A percentile compares a stretch with the other conserved stretches of the same genome.
Evolutionary conservation across 306 rosid genomes (phyloP).

Genomic region (Lathyrus tuberosus): DNA sequence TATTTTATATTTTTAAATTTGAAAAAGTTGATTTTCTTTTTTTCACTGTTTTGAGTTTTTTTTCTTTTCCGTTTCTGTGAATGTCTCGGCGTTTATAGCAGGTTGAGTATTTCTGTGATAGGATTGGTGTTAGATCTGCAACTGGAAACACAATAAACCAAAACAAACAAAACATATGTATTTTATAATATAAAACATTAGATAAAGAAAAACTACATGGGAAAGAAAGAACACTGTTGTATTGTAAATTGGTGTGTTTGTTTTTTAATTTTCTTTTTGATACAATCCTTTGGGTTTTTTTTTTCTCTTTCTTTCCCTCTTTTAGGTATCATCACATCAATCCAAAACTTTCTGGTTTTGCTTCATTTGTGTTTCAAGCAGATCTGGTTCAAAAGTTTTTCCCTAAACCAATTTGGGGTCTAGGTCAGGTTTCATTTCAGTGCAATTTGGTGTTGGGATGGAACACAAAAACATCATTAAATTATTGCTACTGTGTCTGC

Average conservation of each 20-base stretch:
- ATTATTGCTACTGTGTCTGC: constrained; percentile 8
- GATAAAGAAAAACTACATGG: constrained; percentile 23
- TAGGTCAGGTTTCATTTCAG: constrained; percentile 27
- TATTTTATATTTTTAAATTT: too few relatives aligned
- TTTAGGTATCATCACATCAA: constrained; percentile 23
- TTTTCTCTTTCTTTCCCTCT: constrained; percentile 40
- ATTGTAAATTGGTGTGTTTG: neutral
- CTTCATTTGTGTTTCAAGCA: constrained; percentile 29
- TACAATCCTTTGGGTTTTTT: constrained; percentile 1
- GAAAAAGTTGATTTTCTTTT: too few relatives aligned
- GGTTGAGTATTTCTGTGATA: constrained; percentile 19
- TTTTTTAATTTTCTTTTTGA: constrained; percentile 32
- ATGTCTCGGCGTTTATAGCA: too few relatives aligned
- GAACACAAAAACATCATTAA: constrained; percentile 11
- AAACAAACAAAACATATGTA: too few relatives aligned
- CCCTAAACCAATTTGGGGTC: constrained; percentile 19
- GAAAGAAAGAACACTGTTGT: constrained; percentile 52
- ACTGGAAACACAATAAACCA: constrained; percentile 55
- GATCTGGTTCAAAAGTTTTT: constrained; percentile 45
- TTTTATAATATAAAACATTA: too few relatives aligned
- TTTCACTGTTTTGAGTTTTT: too few relatives aligned
- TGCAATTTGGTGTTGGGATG: constrained; percentile 36
- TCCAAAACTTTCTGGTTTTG: constrained; percentile 26
- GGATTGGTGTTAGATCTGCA: constrained; percentile 79
- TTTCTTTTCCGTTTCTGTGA: too few relatives aligned